A percentile compares a stretch with the other conserved stretches of the same genome.
Evolutionary conservation across 306 rosid species (phyloP).

Genomic region (Mimosa pudica): DNA sequence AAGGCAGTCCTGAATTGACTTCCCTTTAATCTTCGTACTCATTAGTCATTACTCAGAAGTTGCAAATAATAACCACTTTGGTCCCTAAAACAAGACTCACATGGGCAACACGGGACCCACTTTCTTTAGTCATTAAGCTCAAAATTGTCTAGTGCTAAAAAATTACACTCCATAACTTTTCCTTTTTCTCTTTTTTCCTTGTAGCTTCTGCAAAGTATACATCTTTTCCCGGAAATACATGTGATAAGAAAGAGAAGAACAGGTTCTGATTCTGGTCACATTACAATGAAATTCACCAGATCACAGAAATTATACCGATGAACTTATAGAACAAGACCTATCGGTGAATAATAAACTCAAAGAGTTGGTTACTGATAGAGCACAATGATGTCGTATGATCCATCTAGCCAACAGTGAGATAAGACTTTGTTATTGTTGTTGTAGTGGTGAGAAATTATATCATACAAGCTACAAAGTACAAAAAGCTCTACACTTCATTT

Average conservation of each 20-base stretch:
- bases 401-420: too few species aligned
- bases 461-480: neutral
- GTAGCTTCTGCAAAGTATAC: conserved; percentile 21
- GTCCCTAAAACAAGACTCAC: conserved; percentile 37
- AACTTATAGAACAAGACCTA: too few species aligned
- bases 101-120: conserved; percentile 36
- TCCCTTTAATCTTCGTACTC: conserved; percentile 34
- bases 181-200: conserved; percentile 5
- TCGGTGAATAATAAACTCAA: too few species aligned
- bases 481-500: neutral
- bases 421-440: too few species aligned
- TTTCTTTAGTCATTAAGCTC: conserved; percentile 3
- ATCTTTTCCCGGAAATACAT: conserved; percentile 27
- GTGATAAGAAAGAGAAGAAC: neutral
- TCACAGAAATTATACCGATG: neutral
- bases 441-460: too few species aligned
- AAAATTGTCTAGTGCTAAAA: conserved; percentile 25
- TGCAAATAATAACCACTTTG: conserved; percentile 33
- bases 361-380: too few species aligned
- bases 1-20: conserved; percentile 37
- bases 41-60: conserved; percentile 28
- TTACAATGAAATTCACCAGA: conserved; percentile 23
- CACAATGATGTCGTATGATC: too few species aligned
- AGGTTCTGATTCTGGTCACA: conserved; percentile 25
- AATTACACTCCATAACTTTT: conserved; percentile 7